Evolutionary conservation across 2,329 filamentous ascomycete species (phyloP).

Genomic region (Scortechinia acanthostroma): DNA sequence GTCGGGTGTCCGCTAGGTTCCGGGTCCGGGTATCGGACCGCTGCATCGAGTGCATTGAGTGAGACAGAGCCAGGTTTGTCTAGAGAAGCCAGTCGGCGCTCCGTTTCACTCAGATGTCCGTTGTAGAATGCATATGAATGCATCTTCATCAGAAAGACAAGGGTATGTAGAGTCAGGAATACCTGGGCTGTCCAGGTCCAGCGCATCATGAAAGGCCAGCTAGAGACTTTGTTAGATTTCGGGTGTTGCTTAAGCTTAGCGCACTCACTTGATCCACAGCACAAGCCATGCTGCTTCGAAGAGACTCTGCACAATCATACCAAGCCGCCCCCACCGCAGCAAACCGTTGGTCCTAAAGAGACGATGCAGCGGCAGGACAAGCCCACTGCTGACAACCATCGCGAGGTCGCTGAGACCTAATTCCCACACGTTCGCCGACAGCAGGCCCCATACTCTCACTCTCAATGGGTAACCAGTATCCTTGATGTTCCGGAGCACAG

Average conservation of each 20-base stretch:
- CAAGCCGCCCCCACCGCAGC: constrained; percentile 63
- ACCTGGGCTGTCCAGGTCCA: constrained; percentile 99
- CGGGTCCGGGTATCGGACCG: constrained; percentile 37
- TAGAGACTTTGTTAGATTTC: neutral
- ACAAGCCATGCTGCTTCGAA: constrained; percentile 74
- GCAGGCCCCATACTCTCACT: constrained; percentile 79
- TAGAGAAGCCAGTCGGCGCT: constrained; percentile 71
- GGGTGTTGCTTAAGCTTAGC: neutral
- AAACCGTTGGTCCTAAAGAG: constrained; percentile 45
- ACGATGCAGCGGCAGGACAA: constrained; percentile 69
- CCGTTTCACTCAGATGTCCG: constrained; percentile 82
- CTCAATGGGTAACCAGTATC: constrained; percentile 84
- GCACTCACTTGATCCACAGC: constrained; percentile 60
- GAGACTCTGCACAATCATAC: constrained; percentile 76
- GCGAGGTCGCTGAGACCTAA: constrained; percentile 74
- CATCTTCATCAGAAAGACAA: constrained; percentile 97
- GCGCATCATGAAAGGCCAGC: constrained; percentile 71
- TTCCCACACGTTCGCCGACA: constrained; percentile 84
- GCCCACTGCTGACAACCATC: constrained; percentile 73
- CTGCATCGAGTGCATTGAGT: constrained; percentile 62
- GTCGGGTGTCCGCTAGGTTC: neutral
- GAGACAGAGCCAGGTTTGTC: constrained; percentile 70
- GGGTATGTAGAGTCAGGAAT: constrained; percentile 82
- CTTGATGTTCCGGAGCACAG: constrained; percentile 86
- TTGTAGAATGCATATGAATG: constrained; percentile 98